These are phyloP conservation scores for Desmodesmus armatus DNA, from an alignment of 139 green algal species.

Conservation along the genomic window DNA sequence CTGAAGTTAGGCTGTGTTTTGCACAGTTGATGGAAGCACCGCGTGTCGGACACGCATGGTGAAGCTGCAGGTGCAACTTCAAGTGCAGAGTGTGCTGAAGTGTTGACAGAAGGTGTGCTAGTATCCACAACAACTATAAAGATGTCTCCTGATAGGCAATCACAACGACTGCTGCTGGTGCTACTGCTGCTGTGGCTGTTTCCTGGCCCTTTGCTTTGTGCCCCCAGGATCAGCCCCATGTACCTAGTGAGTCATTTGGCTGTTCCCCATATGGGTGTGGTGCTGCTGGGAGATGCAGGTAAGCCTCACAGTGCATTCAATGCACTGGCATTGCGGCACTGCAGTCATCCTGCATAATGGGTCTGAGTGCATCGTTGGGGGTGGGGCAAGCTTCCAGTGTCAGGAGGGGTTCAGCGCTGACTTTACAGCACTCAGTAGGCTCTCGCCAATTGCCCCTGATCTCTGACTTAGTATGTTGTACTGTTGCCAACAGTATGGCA, in stretches of 20 bases:
- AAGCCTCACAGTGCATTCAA: background rate
- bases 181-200: slow-evolving; percentile 20
- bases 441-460: background rate
- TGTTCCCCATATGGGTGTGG: background rate
- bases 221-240: slow-evolving; percentile 47
- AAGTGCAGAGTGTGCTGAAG: too few species aligned
- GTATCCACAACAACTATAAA: too few species aligned
- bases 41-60: too few species aligned
- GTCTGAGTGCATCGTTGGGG: background rate
- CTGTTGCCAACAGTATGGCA: too few species aligned
- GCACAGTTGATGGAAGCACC: too few species aligned
- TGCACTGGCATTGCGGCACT: background rate
- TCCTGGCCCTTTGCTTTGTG: background rate
- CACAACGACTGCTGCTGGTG: slow-evolving; percentile 21
- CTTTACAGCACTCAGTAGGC: background rate
- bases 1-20: too few species aligned
- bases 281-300: slow-evolving; percentile 45
- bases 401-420: background rate
- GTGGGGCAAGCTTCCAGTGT: background rate
- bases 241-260: slow-evolving; percentile 2
- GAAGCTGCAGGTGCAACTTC: too few species aligned
- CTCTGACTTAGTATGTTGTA: too few species aligned
- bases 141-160: too few species aligned
- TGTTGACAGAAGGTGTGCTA: too few species aligned
- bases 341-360: background rate